phyloP scores from a whole-genome alignment of 2,329 filamentous ascomycete species.

The Torrubiellomyces zombiae region DNA sequence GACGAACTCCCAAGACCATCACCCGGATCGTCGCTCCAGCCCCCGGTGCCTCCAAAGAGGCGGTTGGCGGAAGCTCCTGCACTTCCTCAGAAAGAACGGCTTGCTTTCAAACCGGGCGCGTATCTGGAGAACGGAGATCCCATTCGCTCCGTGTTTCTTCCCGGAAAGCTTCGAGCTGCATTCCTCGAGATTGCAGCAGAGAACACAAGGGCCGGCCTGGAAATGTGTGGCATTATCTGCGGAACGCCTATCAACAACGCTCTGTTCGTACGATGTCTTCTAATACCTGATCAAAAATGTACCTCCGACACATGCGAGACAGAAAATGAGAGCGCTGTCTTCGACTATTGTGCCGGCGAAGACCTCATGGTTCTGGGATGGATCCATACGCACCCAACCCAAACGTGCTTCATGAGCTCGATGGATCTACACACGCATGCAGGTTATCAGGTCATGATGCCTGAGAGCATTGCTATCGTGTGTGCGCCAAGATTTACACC shows the following conservation, averaged over 20 bases:
- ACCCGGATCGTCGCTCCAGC: slow-evolving; percentile 4
- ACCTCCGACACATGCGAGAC: slow-evolving; percentile 93
- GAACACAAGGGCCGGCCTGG: slow-evolving; percentile 70
- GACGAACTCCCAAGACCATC: slow-evolving; percentile 7
- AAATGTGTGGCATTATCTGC: slow-evolving; percentile 90
- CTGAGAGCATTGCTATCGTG: slow-evolving; percentile 91
- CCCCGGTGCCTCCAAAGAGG: slow-evolving; percentile 14
- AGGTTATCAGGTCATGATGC: slow-evolving; percentile 90
- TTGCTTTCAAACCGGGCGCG: slow-evolving; percentile 57
- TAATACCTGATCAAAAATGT: slow-evolving; percentile 81
- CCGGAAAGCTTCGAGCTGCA: slow-evolving; percentile 50
- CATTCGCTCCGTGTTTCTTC: slow-evolving; percentile 76
- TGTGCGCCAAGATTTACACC: slow-evolving; percentile 72
- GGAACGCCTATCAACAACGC: slow-evolving; percentile 86
- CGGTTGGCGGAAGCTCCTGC: slow-evolving; percentile 8
- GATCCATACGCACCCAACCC: slow-evolving; percentile 95
- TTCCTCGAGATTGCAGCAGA: slow-evolving; percentile 60
- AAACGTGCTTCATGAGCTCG: slow-evolving; percentile 96
- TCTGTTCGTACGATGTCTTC: slow-evolving; percentile 71
- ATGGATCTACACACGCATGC: slow-evolving; percentile 86
- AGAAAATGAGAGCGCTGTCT: slow-evolving; percentile 66
- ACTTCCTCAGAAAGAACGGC: slow-evolving; percentile 34
- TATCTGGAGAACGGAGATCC: slow-evolving; percentile 82
- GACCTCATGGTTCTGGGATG: slow-evolving; percentile 80
- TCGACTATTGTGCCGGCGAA: slow-evolving; percentile 76